Conservation (phyloP, 2,329 filamentous ascomycete species). For the Talaromyces albobiverticillius region DNA sequence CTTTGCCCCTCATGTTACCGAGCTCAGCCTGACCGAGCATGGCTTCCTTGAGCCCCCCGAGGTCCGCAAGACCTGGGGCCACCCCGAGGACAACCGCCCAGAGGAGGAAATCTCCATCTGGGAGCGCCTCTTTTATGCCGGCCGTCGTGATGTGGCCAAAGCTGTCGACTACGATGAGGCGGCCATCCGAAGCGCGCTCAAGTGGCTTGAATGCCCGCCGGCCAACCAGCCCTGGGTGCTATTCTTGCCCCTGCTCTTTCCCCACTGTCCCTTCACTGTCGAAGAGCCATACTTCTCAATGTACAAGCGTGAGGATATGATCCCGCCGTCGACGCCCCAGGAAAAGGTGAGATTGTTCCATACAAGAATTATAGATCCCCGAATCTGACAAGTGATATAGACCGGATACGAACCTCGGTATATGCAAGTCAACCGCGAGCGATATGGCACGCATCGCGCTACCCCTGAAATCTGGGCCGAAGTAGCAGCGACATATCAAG, state of each 20-base stretch:
- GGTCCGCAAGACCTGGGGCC: slow-evolving; percentile 28
- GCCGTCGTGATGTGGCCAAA: slow-evolving; percentile 35
- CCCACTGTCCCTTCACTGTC: slow-evolving; percentile 48
- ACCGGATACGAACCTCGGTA: slow-evolving; percentile 46
- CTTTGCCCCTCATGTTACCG: slow-evolving; percentile 44
- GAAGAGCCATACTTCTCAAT: slow-evolving; percentile 50
- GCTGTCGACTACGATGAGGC: slow-evolving; percentile 48
- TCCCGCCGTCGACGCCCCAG: neutral
- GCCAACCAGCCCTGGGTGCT: slow-evolving; percentile 19
- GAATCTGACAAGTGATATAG: slow-evolving; percentile 21
- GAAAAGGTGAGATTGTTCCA: slow-evolving; percentile 13
- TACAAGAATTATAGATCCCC: no score
- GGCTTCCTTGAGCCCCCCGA: slow-evolving; percentile 37
- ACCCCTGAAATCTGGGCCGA: slow-evolving; percentile 45
- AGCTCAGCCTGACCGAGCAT: slow-evolving; percentile 46
- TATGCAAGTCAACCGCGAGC: slow-evolving; percentile 35
- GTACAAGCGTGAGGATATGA: slow-evolving; percentile 35
- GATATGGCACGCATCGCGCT: slow-evolving; percentile 39
- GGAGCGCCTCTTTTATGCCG: slow-evolving; percentile 32
- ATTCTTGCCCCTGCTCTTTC: slow-evolving; percentile 27
- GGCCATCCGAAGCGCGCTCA: slow-evolving; percentile 39
- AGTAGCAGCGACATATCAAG: slow-evolving; percentile 46
- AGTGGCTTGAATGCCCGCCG: slow-evolving; percentile 46
- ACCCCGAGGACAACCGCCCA: slow-evolving; percentile 16
- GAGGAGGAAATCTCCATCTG: neutral